phyloP scores from a whole-genome alignment of 192 early-diverging fungal species.

The Thoreauomyces humboldtii region DNA sequence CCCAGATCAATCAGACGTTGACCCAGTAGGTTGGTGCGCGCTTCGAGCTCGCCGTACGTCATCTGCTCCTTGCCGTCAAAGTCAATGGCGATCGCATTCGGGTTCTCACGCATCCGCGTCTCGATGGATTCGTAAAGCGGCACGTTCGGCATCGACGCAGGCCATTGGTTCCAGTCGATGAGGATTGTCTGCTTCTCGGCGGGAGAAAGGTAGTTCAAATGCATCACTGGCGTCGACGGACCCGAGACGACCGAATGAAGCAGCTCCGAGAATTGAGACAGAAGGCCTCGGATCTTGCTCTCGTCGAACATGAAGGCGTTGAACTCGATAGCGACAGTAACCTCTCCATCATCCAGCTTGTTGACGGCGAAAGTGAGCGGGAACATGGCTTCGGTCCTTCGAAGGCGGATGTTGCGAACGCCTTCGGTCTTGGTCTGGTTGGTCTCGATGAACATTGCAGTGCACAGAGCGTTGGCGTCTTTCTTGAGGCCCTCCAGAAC shows the following conservation, averaged over 20 bases:
- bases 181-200: neutral
- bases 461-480: neutral
- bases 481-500: neutral
- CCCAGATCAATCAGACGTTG: constrained; percentile 2
- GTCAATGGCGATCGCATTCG: constrained; percentile 7
- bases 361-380: neutral
- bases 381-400: neutral
- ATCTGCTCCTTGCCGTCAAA: constrained; percentile 6
- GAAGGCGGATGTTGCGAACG: neutral
- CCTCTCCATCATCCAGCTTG: neutral
- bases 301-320: neutral
- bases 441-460: neutral
- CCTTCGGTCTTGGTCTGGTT: neutral
- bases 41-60: constrained; percentile 35
- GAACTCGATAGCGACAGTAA: neutral
- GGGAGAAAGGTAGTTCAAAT: neutral
- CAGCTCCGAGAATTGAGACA: neutral
- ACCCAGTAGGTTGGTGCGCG: constrained; percentile 19
- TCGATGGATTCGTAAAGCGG: neutral
- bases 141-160: neutral
- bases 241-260: neutral
- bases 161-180: neutral
- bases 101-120: neutral
- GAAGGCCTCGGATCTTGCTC: neutral
- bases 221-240: neutral